Evolutionary conservation across 495 filamentous ascomycete genomes (phyloP).

Genomic region (Penicillium cosmopolitanum): DNA sequence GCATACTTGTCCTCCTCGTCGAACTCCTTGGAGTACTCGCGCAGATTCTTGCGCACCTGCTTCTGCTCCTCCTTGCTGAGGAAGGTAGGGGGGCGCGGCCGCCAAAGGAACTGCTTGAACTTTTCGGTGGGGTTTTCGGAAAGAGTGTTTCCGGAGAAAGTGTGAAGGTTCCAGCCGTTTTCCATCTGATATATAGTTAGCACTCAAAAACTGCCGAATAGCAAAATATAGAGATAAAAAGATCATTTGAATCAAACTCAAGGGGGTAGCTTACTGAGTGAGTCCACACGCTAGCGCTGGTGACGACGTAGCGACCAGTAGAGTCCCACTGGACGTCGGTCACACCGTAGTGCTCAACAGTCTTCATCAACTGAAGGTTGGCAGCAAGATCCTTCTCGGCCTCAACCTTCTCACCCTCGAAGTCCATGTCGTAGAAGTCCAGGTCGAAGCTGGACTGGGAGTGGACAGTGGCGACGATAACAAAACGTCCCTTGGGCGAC

Average conservation of each 20-base stretch:
- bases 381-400: conserved; percentile 91
- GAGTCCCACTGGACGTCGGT: conserved; percentile 99
- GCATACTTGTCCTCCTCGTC: conserved; percentile 93
- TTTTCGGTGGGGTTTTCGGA: conserved; percentile 93
- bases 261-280: conserved; percentile 70
- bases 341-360: conserved; percentile 92
- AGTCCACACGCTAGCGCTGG: conserved; percentile 92
- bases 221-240: not conserved
- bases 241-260: not conserved
- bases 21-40: conserved; percentile 92
- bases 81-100: conserved; percentile 85
- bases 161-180: conserved; percentile 97
- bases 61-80: conserved; percentile 95
- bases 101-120: conserved; percentile 97
- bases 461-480: conserved; percentile 88
- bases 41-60: conserved; percentile 94
- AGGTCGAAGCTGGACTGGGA: conserved; percentile 91
- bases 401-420: conserved; percentile 93
- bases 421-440: conserved; percentile 97
- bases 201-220: conserved; percentile 11
- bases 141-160: conserved; percentile 87
- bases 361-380: conserved; percentile 91
- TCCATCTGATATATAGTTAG: conserved; percentile 76
- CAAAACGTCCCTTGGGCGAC: conserved; percentile 96
- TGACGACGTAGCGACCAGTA: conserved; percentile 89